Evolutionary conservation across 192 early-diverging fungal genomes (phyloP), one percentile per base, ranked within the genome.

Genomic region (Entomortierella beljakovae): DNA sequence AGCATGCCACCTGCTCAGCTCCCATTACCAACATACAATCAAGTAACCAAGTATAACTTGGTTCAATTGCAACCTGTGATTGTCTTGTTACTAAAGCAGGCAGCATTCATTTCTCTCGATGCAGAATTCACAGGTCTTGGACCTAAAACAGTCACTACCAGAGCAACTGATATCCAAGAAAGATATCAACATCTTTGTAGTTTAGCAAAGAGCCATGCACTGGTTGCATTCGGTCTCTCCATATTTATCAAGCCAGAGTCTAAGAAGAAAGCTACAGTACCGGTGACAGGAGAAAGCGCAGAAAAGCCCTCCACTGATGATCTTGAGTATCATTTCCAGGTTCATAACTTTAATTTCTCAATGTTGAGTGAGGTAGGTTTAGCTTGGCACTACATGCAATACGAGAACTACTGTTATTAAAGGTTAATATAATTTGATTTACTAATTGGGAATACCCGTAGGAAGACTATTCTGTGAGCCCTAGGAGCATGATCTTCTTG

Each of bases 121-220:
- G 92, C 93, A 4, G 97, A 98, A 70, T 97, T 98, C 71, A 94
- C 94, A 10, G 97, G 97, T 10, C 87, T 96, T 1, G 90, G 91
- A 10, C 62, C 70, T 2, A 68, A 69, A 62, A 25, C 71, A 35
- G 52, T 66, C 25, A 70, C 82, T 35, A 81, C 83, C 10, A 58
- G 68, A 0, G 77, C 82, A 28, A 90, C 80, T 51, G 89, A 98
- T 65, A 93, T 98, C 66, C 87, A 92, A 59, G 90, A 95, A 15
- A 88, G 94, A 37, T 99, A 98, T 80, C 75, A 79, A 23, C 91
- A 90, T 43, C 84, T 98, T 66, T 69, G 81, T 31, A 88, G 89
- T 33, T 80, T 96, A 0, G 95, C 90, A 25, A 88, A 82, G 55
- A 81, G 84, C 16, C 92, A 97, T 81, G 92, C 95, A 13, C 64